Evolutionary conservation across 768 basidiomycete genomes (phyloP), one percentile per base, ranked within the genome.

Genomic region (Mycena alexandri): DNA sequence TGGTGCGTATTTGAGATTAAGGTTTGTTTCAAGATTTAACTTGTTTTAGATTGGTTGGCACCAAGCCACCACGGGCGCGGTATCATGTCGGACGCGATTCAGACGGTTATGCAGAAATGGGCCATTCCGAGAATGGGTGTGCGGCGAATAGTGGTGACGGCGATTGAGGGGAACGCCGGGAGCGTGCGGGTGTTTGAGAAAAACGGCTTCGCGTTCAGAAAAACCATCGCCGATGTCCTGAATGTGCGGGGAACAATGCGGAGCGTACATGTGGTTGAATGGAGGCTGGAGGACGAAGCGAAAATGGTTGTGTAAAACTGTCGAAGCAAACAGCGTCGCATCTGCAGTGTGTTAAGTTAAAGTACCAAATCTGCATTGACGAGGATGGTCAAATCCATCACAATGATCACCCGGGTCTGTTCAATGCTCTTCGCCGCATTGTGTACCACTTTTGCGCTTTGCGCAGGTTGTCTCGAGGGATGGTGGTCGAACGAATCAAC

Each of bases 11-110:
- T 22, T 2, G 38, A 59, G 24, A 44, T 55, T 50, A 5, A 34
- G 25, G 65, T 34, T 16, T 16, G 13, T 29, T 29, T 29, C 3
- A 38, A 5, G 38, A 16, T 44, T 11, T 1, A 51, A 44, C 43
- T 43, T 41, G 10, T 33, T 21, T 3, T n/a, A 91, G 91, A 90
- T 74, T 91, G 84, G 68, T 78, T 93, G 56, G 84, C 83, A 10
- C 81, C 87, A 24, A 85, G 84, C 38, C 86, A 90, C 72, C 91
- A 92, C 64, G 83, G 90, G 29, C 81, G 79, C 71, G 91, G 92
- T 0, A 93, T 93, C 69, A 93, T 93, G 93, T 85, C 86, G 41
- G 87, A 87, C 25, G 90, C 85, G 0, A 72, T 93, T 36, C 77
- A 76, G 10, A 84, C 84, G 11, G 57, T 94, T 41, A 56, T 93